These are phyloP conservation scores for Daldinia sp. DNA, from an alignment of 2,329 filamentous ascomycete genomes.

Conservation along the genomic window DNA sequence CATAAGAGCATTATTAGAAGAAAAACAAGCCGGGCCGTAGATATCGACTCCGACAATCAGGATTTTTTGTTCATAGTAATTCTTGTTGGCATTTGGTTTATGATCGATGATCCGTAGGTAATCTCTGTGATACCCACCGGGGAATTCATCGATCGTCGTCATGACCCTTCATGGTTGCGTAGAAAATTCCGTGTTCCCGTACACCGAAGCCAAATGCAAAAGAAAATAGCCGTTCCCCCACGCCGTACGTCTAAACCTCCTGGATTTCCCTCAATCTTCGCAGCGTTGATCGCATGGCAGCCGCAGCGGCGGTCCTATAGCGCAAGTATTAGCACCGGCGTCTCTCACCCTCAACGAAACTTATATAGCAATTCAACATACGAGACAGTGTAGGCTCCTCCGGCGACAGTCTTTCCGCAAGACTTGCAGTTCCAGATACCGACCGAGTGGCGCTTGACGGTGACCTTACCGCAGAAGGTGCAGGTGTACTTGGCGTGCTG, in stretches of 20 bases:
- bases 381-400: slow-evolving; percentile 95
- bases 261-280: slow-evolving; percentile 97
- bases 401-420: slow-evolving; percentile 93
- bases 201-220: slow-evolving; percentile 46
- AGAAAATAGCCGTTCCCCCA: slow-evolving; percentile 37
- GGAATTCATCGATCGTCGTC: slow-evolving; percentile 40
- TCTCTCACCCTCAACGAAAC: not conserved
- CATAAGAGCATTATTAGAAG: slow-evolving; percentile 15
- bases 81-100: slow-evolving; percentile 40
- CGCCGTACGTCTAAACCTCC: slow-evolving; percentile 75
- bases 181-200: slow-evolving; percentile 43
- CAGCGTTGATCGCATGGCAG: slow-evolving; percentile 94
- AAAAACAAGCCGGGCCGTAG: slow-evolving; percentile 12
- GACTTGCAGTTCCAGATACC: slow-evolving; percentile 98
- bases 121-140: slow-evolving; percentile 37
- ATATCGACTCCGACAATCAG: slow-evolving; percentile 14
- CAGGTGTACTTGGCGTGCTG: slow-evolving; percentile 86
- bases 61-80: slow-evolving; percentile 32
- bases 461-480: slow-evolving; percentile 98
- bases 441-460: slow-evolving; percentile 87
- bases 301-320: slow-evolving; percentile 85
- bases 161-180: slow-evolving; percentile 41
- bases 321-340: slow-evolving; percentile 23
- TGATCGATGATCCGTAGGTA: slow-evolving; percentile 38
- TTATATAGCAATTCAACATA: slow-evolving; percentile 65